Conservation (phyloP, 768 basidiomycete species). For the Hygrocybe coccinea region DNA sequence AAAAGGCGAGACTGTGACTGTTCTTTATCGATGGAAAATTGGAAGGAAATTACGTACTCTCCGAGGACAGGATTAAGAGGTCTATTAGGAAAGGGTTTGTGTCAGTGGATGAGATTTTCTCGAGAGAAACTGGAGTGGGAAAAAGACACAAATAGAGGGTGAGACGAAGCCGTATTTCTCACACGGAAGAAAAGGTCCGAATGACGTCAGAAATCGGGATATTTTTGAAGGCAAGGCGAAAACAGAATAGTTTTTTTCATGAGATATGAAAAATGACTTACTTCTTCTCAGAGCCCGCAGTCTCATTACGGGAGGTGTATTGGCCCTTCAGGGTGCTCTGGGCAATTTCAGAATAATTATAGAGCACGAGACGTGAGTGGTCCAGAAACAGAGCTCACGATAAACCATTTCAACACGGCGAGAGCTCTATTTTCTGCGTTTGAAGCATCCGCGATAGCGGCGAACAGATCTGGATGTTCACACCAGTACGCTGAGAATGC, state of each 20-base stretch:
- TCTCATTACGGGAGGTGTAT: constrained; percentile 91
- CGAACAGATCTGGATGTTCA: constrained; percentile 86
- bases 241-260: too few species aligned
- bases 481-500: constrained; percentile 87
- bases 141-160: too few species aligned
- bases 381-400: constrained; percentile 46
- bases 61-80: constrained; percentile 95
- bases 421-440: constrained; percentile 69
- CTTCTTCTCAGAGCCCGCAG: constrained; percentile 98
- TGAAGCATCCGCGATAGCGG: constrained; percentile 74
- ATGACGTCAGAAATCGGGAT: too few species aligned
- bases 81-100: constrained; percentile 34
- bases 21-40: neutral
- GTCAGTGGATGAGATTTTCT: constrained; percentile 7
- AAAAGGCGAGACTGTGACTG: neutral
- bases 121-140: neutral
- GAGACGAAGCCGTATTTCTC: too few species aligned
- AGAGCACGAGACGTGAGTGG: too few species aligned
- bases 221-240: neutral
- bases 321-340: constrained; percentile 92
- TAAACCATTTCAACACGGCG: constrained; percentile 92
- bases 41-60: constrained; percentile 52
- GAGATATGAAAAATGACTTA: constrained; percentile 31
- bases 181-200: too few species aligned
- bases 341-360: too few species aligned